phyloP scores from a whole-genome alignment of 2,329 filamentous ascomycete species.

The Claviceps maximensis region DNA sequence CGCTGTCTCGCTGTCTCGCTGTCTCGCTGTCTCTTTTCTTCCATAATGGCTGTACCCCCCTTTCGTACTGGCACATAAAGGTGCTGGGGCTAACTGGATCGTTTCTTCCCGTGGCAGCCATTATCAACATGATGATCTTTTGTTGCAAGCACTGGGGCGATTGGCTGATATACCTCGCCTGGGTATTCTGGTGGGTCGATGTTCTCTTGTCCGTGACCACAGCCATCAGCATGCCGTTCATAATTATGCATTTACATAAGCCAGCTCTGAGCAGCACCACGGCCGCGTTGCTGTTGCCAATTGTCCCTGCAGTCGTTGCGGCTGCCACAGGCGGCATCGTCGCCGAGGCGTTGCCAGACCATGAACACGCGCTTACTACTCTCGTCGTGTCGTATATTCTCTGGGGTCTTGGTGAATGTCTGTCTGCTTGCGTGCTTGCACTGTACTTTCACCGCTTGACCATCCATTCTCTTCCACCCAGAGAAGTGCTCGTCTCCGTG shows the following conservation, averaged over 20 bases:
- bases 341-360: constrained; percentile 43
- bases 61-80: too few relatives aligned
- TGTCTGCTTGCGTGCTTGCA: constrained; percentile 49
- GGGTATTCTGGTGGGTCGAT: constrained; percentile 47
- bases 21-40: too few relatives aligned
- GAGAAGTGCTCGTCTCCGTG: constrained; percentile 53
- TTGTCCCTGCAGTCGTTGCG: constrained; percentile 53
- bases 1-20: too few relatives aligned
- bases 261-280: constrained; percentile 45
- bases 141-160: constrained; percentile 50
- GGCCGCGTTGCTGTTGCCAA: constrained; percentile 51
- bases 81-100: background rate
- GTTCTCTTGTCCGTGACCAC: constrained; percentile 36
- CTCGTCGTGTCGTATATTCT: constrained; percentile 53
- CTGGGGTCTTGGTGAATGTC: constrained; percentile 48
- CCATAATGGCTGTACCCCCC: too few relatives aligned
- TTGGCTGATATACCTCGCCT: constrained; percentile 41
- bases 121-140: constrained; percentile 51
- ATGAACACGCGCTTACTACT: constrained; percentile 43
- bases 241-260: constrained; percentile 35
- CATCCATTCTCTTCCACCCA: constrained; percentile 50
- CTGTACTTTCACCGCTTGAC: constrained; percentile 59
- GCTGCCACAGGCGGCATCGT: constrained; percentile 51
- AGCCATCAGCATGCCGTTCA: constrained; percentile 42
- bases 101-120: constrained; percentile 21